Evolutionary conservation across 371 early-diverging fungal genomes (phyloP).

Genomic region (Actinomucor elegans): DNA sequence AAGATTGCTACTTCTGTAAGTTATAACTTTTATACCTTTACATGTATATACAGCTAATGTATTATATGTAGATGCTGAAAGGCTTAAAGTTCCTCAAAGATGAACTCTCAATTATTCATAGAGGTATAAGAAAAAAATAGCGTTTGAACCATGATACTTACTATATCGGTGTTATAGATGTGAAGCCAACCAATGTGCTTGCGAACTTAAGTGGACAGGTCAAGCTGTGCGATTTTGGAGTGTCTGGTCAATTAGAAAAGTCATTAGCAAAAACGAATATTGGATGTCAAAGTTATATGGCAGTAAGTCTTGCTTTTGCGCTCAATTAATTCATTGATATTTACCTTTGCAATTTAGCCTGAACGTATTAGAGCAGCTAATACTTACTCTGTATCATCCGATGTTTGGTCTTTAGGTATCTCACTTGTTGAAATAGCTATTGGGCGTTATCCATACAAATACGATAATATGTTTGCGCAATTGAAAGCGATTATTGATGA

Average conservation of each 20-base stretch:
- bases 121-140: constrained; percentile 36
- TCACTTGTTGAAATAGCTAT: constrained; percentile 91
- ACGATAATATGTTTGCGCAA: constrained; percentile 81
- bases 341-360: constrained; percentile 48
- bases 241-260: constrained; percentile 85
- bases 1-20: constrained; percentile 75
- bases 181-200: constrained; percentile 95
- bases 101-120: constrained; percentile 88
- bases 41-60: neutral
- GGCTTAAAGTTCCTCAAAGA: constrained; percentile 89
- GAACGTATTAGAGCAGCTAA: constrained; percentile 71
- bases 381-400: constrained; percentile 77
- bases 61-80: constrained; percentile 67
- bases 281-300: constrained; percentile 95
- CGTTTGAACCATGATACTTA: too few species aligned
- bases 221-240: constrained; percentile 91
- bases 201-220: constrained; percentile 80
- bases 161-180: constrained; percentile 52
- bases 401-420: constrained; percentile 91
- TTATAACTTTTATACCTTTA: neutral
- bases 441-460: constrained; percentile 80
- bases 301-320: constrained; percentile 70
- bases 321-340: too few species aligned
- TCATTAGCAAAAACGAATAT: constrained; percentile 93
- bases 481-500: constrained; percentile 84